Conservation (phyloP, 257 asterid genomes). For the Nyctanthes arbortristis region DNA sequence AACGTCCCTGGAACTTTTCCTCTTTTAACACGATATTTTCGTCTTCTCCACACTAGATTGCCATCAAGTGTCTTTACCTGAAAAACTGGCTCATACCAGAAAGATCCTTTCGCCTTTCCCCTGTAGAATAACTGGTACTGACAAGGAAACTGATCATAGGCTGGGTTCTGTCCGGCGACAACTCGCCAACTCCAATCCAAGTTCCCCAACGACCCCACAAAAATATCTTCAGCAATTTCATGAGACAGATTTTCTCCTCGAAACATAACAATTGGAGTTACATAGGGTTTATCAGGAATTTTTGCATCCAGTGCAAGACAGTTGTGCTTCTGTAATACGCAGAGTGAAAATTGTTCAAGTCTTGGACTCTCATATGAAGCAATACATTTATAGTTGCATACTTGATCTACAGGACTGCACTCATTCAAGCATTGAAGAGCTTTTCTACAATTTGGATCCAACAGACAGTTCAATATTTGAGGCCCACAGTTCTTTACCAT, state of each 20-base stretch:
- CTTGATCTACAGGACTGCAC: slow-evolving; percentile 95
- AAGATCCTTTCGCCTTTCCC: slow-evolving; percentile 86
- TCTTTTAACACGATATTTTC: slow-evolving; percentile 77
- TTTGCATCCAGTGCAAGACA: slow-evolving; percentile 81
- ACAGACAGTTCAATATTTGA: slow-evolving; percentile 73
- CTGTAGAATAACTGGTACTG: slow-evolving; percentile 88
- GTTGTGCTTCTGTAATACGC: slow-evolving; percentile 81
- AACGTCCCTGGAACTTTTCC: slow-evolving; percentile 73
- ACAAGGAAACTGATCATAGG: slow-evolving; percentile 96
- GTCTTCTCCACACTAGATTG: slow-evolving; percentile 77
- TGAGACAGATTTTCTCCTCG: slow-evolving; percentile 56
- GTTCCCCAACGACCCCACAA: slow-evolving; percentile 83
- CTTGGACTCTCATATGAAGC: slow-evolving; percentile 81
- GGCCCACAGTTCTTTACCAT: slow-evolving; percentile 84
- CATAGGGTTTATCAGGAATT: slow-evolving; percentile 72
- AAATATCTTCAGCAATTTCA: slow-evolving; percentile 87
- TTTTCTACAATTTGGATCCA: slow-evolving; percentile 80
- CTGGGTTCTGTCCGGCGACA: slow-evolving; percentile 94
- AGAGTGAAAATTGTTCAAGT: slow-evolving; percentile 80
- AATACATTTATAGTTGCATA: slow-evolving; percentile 79
- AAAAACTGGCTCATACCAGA: slow-evolving; percentile 94
- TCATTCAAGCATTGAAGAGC: slow-evolving; percentile 89
- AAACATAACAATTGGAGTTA: slow-evolving; percentile 60
- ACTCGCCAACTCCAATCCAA: slow-evolving; percentile 97
- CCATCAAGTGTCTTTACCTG: slow-evolving; percentile 71